Conservation (phyloP, 2,329 filamentous ascomycete genomes). For the Ophiostoma novo-ulmi region DNA sequence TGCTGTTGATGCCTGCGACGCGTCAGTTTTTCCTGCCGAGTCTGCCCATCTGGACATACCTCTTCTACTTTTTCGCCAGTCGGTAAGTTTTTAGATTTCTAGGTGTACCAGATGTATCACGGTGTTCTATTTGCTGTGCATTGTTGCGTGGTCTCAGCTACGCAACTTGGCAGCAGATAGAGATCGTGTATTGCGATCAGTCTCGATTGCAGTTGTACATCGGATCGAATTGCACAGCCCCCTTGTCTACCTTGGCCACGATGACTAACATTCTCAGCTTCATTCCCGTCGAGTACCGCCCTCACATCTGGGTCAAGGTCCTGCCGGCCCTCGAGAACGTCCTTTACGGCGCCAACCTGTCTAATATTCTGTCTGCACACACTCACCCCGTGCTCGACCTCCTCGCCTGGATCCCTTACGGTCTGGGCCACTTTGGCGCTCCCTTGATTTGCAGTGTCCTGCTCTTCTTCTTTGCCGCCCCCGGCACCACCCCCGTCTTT, state of each 20-base stretch:
- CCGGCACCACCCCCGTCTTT: conserved; percentile 77
- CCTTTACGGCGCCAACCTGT: conserved; percentile 89
- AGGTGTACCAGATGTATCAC: neutral
- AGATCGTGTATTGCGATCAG: neutral
- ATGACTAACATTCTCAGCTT: conserved; percentile 55
- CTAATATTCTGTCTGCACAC: conserved; percentile 90
- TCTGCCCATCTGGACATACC: conserved; percentile 76
- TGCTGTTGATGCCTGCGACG: conserved; percentile 75
- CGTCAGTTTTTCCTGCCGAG: conserved; percentile 89
- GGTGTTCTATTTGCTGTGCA: neutral
- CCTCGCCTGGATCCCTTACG: conserved; percentile 89
- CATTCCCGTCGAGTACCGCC: conserved; percentile 80
- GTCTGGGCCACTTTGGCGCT: conserved; percentile 81
- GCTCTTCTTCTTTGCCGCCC: conserved; percentile 85
- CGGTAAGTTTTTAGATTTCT: conserved; percentile 57
- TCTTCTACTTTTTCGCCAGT: conserved; percentile 87
- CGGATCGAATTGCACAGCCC: neutral
- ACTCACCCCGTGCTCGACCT: conserved; percentile 78
- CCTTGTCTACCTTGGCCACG: no score
- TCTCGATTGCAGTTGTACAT: neutral
- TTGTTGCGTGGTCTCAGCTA: neutral
- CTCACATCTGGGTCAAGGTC: conserved; percentile 92
- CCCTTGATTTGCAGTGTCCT: conserved; percentile 72
- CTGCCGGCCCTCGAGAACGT: conserved; percentile 94
- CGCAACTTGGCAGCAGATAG: neutral